A percentile compares a stretch with the other conserved stretches of the same genome.
Conservation (phyloP, 2,329 filamentous ascomycete species). For the Aspergillus sp. region DNA sequence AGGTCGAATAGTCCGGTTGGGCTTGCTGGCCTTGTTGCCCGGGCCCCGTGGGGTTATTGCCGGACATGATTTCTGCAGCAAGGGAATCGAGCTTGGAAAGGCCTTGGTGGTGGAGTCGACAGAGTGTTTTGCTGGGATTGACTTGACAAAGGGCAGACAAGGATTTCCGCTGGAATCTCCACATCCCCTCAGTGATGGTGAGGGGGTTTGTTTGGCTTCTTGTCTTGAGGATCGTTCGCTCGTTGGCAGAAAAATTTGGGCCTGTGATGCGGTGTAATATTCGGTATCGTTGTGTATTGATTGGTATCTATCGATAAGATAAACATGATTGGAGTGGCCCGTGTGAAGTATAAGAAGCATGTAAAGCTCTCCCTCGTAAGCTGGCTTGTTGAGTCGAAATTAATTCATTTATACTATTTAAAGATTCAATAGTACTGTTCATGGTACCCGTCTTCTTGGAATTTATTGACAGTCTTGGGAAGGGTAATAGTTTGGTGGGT, state of each 20-base stretch:
- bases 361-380: too few relatives aligned
- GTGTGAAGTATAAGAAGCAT: too few relatives aligned
- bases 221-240: background rate
- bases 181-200: conserved; percentile 28
- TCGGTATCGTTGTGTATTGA: background rate
- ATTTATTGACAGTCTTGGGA: too few relatives aligned
- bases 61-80: conserved; percentile 24
- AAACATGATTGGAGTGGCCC: background rate
- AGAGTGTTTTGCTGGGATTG: conserved; percentile 10
- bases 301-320: background rate
- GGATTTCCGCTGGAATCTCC: conserved; percentile 24
- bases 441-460: too few relatives aligned
- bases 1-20: conserved; percentile 58
- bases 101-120: conserved; percentile 9
- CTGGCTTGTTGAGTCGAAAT: too few relatives aligned
- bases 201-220: background rate
- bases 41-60: conserved; percentile 11
- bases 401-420: too few relatives aligned
- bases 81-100: conserved; percentile 16
- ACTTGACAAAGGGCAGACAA: conserved; percentile 6
- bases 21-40: conserved; percentile 8
- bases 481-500: too few relatives aligned
- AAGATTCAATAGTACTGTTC: too few relatives aligned
- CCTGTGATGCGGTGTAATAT: background rate
- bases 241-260: background rate